Evolutionary conservation across 139 green algal genomes (phyloP).

Genomic region (Picochlorum sp.): DNA sequence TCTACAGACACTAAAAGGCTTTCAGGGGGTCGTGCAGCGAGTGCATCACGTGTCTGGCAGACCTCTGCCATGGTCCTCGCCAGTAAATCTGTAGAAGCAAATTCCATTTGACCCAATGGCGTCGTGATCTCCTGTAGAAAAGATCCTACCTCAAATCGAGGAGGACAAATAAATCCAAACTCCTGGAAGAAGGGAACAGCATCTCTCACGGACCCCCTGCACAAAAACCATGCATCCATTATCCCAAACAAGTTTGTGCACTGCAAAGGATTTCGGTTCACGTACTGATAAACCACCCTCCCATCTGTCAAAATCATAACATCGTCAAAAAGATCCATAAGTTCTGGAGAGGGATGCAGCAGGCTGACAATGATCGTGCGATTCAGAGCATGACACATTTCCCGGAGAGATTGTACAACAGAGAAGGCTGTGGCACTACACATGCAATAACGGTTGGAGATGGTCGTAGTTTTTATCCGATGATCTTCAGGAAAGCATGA

Average conservation of each 20-base stretch:
- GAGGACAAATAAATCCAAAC: slow-evolving; percentile 55
- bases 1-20: background rate
- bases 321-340: slow-evolving; percentile 57
- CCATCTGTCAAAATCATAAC: slow-evolving; percentile 55
- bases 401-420: slow-evolving; percentile 37
- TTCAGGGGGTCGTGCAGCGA: slow-evolving; percentile 4
- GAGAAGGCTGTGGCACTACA: slow-evolving; percentile 56
- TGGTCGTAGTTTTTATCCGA: too few relatives aligned
- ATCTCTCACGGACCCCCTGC: slow-evolving; percentile 38
- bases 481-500: too few relatives aligned
- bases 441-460: too few relatives aligned
- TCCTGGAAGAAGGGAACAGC: slow-evolving; percentile 51
- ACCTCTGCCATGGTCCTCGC: background rate
- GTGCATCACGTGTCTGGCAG: background rate
- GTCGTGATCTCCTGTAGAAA: slow-evolving; percentile 59
- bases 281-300: slow-evolving; percentile 43
- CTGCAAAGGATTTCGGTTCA: too few relatives aligned
- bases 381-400: slow-evolving; percentile 25
- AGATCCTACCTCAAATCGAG: slow-evolving; percentile 54
- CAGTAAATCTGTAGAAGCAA: slow-evolving; percentile 16
- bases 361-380: slow-evolving; percentile 57
- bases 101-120: slow-evolving; percentile 19
- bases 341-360: slow-evolving; percentile 77
- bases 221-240: too few relatives aligned
- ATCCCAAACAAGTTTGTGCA: too few relatives aligned